These are phyloP conservation scores for Gastrolobium villosum DNA, from an alignment of 306 rosid genomes.

Conservation along the genomic window DNA sequence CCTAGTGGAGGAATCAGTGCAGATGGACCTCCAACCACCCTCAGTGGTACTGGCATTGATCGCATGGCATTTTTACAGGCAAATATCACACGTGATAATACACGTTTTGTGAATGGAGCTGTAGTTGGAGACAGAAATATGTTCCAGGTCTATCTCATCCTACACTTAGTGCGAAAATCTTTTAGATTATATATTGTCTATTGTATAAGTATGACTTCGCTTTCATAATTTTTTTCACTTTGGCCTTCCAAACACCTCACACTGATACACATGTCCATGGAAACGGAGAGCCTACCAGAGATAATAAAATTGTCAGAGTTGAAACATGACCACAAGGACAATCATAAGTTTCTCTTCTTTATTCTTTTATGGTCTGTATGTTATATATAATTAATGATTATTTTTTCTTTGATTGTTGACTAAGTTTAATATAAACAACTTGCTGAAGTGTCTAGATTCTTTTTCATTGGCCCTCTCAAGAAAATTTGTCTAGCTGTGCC, in stretches of 20 bases:
- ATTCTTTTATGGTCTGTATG: background rate
- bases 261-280: background rate
- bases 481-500: constrained; percentile 14
- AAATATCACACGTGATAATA: constrained; percentile 93
- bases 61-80: constrained; percentile 92
- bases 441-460: background rate
- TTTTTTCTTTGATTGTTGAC: constrained; percentile 13
- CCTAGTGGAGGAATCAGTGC: constrained; percentile 92
- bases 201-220: background rate
- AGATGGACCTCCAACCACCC: constrained; percentile 98
- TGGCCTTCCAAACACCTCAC: constrained; percentile 17
- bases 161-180: background rate
- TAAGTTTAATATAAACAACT: constrained; percentile 7
- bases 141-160: constrained; percentile 76
- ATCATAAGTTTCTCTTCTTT: background rate
- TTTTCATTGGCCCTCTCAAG: background rate
- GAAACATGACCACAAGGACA: constrained; percentile 1
- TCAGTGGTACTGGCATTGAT: constrained; percentile 95
- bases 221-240: background rate
- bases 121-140: constrained; percentile 85
- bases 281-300: background rate
- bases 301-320: background rate
- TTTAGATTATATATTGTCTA: constrained; percentile 2
- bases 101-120: constrained; percentile 92
- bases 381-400: background rate